Conservation (phyloP, 2,329 filamentous ascomycete genomes). For the Pseudocercospora cruenta region DNA sequence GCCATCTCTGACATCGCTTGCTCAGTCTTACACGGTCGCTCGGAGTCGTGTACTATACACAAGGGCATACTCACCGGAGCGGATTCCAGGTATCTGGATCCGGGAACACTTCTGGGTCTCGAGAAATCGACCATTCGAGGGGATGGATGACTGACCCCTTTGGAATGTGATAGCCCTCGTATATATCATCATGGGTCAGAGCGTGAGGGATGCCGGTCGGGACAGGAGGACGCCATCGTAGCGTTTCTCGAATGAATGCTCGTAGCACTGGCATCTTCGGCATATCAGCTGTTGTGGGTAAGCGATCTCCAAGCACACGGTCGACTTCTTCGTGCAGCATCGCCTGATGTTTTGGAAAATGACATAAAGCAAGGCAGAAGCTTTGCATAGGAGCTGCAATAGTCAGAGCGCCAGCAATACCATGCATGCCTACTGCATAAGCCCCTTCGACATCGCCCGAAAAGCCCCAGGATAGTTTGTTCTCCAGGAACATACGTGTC, state of each 20-base stretch:
- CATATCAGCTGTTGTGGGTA: conserved; percentile 57
- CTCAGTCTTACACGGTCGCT: too few species aligned
- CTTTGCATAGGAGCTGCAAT: conserved; percentile 51
- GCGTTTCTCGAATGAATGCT: conserved; percentile 61
- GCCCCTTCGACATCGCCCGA: conserved; percentile 49
- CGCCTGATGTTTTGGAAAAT: conserved; percentile 48
- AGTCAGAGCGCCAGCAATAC: conserved; percentile 51
- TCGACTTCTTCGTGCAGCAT: conserved; percentile 60
- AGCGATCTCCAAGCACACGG: conserved; percentile 58
- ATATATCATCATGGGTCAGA: conserved; percentile 34
- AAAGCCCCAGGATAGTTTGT: conserved; percentile 46
- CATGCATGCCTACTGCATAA: conserved; percentile 53
- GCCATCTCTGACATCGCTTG: too few species aligned
- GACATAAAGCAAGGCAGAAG: conserved; percentile 50
- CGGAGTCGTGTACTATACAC: too few species aligned
- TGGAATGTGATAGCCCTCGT: conserved; percentile 36
- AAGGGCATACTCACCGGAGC: conserved; percentile 39
- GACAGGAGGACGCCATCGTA: conserved; percentile 61
- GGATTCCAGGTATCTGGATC: conserved; percentile 40
- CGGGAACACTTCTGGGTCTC: conserved; percentile 11
- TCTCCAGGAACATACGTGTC: conserved; percentile 50
- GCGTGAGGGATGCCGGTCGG: conserved; percentile 43
- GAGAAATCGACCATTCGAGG: conserved; percentile 44
- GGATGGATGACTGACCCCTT: conserved; percentile 40
- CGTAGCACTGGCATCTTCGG: conserved; percentile 57